These are phyloP conservation scores for Tylopilus vinaceipallidus DNA, from an alignment of 768 basidiomycete genomes.

Conservation along the genomic window DNA sequence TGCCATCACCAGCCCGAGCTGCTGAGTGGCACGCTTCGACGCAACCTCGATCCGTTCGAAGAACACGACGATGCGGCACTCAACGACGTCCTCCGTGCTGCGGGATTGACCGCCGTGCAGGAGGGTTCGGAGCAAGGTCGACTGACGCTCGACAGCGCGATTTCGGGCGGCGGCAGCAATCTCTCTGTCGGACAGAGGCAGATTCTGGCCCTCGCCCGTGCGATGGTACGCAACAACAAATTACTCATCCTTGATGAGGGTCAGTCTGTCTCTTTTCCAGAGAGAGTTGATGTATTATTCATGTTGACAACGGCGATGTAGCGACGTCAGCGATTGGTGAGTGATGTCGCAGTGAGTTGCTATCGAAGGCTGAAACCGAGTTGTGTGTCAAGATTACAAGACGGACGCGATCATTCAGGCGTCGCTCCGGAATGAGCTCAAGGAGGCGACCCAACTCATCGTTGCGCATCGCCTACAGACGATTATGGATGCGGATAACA, in stretches of 20 bases:
- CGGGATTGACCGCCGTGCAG: conserved; percentile 45
- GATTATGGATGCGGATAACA: conserved; percentile 62
- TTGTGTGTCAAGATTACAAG: conserved; percentile 42
- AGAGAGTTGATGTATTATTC: background rate
- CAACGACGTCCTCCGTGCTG: conserved; percentile 46
- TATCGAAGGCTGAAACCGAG: too few species aligned
- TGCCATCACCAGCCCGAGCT: background rate
- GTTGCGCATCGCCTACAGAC: conserved; percentile 59
- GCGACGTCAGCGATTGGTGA: conserved; percentile 47
- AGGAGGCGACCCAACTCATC: conserved; percentile 52
- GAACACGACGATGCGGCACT: conserved; percentile 52
- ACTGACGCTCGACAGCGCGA: conserved; percentile 44
- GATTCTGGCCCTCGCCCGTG: conserved; percentile 57
- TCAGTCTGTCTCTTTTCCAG: conserved; percentile 14
- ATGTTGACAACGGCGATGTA: conserved; percentile 10
- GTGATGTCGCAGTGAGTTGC: background rate
- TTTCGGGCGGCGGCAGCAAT: conserved; percentile 45
- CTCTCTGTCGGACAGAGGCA: conserved; percentile 62
- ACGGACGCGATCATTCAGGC: conserved; percentile 54
- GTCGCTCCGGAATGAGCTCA: conserved; percentile 47
- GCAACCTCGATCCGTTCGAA: conserved; percentile 60
- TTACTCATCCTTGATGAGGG: conserved; percentile 59
- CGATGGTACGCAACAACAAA: conserved; percentile 56
- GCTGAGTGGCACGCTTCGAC: conserved; percentile 53
- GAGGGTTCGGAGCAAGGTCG: conserved; percentile 34